A percentile compares a stretch with the other conserved stretches of the same genome.
phyloP scores from a whole-genome alignment of 1,284 basidiomycete species.

The Pseudozyma sp. region DNA sequence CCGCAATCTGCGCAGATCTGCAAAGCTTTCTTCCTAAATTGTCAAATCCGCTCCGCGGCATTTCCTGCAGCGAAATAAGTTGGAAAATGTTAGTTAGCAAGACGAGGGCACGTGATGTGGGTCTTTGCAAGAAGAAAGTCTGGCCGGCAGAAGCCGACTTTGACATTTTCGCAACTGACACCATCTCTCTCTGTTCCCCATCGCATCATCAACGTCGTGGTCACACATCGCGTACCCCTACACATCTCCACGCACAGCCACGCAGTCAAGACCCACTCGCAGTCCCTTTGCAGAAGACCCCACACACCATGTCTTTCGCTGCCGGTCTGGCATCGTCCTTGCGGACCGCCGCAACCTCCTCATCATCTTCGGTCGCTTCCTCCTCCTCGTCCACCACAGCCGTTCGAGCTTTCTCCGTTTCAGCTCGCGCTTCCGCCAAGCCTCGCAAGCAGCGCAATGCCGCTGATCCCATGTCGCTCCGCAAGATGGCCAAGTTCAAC shows the following conservation, averaged over 20 bases:
- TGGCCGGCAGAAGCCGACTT: neutral
- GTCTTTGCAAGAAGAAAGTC: neutral
- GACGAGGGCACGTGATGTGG: neutral
- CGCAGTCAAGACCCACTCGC: too few relatives aligned
- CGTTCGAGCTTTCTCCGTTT: constrained; percentile 43
- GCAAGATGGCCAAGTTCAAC: constrained; percentile 58
- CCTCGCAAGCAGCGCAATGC: constrained; percentile 51
- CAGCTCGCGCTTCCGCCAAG: constrained; percentile 39
- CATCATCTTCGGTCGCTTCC: constrained; percentile 5
- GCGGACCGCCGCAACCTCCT: constrained; percentile 22
- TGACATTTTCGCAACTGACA: neutral
- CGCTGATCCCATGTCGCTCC: constrained; percentile 52
- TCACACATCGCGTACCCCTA: neutral
- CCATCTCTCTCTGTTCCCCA: neutral
- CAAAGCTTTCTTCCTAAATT: neutral
- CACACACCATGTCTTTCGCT: constrained; percentile 20
- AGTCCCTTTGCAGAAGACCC: too few relatives aligned
- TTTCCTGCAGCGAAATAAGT: neutral
- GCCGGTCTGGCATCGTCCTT: constrained; percentile 26
- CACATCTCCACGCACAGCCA: neutral
- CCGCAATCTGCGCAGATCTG: neutral
- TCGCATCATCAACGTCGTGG: neutral
- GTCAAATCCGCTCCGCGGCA: neutral
- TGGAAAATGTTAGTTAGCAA: neutral
- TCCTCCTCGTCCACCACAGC: constrained; percentile 27